These are phyloP conservation scores for Cladophialophora yegresii DNA, from an alignment of 2,329 filamentous ascomycete genomes.

Conservation along the genomic window DNA sequence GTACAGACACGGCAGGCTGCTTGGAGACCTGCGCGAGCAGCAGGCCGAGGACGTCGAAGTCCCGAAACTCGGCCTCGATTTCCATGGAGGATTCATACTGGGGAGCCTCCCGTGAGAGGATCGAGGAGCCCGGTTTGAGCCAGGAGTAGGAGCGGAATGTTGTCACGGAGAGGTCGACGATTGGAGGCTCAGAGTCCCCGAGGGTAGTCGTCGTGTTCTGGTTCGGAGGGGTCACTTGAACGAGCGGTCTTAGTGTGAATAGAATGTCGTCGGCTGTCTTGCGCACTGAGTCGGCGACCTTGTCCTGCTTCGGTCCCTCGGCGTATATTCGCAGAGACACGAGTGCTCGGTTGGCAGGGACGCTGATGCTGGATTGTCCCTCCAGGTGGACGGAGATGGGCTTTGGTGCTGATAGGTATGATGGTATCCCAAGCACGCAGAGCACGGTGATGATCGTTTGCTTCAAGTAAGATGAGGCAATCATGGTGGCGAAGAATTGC, in stretches of 20 bases:
- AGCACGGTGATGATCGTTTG: slow-evolving; percentile 20
- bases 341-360: slow-evolving; percentile 20
- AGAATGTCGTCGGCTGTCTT: slow-evolving; percentile 17
- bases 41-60: slow-evolving; percentile 17
- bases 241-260: slow-evolving; percentile 10
- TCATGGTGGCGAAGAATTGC: slow-evolving; percentile 10
- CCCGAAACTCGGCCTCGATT: slow-evolving; percentile 18
- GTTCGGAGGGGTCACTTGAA: not conserved
- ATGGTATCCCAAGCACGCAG: slow-evolving; percentile 20
- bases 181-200: slow-evolving; percentile 1
- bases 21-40: slow-evolving; percentile 20
- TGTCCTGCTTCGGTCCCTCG: slow-evolving; percentile 18
- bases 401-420: slow-evolving; percentile 18
- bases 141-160: slow-evolving; percentile 20
- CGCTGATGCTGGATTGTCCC: slow-evolving; percentile 15
- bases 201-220: not conserved
- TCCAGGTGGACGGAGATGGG: slow-evolving; percentile 20
- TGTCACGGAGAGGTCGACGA: slow-evolving; percentile 19
- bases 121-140: slow-evolving; percentile 9
- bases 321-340: slow-evolving; percentile 14
- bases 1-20: slow-evolving; percentile 12
- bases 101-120: slow-evolving; percentile 7
- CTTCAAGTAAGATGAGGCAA: slow-evolving; percentile 17
- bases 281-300: slow-evolving; percentile 21
- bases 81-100: slow-evolving; percentile 17